Percentiles rank a stretch among this genome's conserved stretches.
Evolutionary conservation across 2,329 filamentous ascomycete species (phyloP).

Genomic region (Neofusicoccum sp.): DNA sequence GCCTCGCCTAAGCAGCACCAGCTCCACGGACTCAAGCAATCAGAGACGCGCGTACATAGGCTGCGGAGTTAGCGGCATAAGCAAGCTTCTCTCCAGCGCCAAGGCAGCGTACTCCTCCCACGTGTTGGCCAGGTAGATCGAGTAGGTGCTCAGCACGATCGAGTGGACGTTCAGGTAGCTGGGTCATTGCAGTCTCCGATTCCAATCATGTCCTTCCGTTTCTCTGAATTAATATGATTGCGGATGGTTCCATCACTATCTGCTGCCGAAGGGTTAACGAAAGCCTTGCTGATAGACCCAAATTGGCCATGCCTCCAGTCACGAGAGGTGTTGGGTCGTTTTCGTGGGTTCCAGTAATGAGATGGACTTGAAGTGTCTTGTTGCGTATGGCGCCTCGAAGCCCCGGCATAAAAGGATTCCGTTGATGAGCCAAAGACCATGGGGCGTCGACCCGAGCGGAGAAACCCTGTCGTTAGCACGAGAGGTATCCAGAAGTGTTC

Average conservation of each 20-base stretch:
- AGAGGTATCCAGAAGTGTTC: too few species aligned
- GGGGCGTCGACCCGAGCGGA: too few species aligned
- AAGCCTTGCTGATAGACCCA: too few species aligned
- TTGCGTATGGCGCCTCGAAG: too few species aligned
- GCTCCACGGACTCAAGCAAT: constrained; percentile 48
- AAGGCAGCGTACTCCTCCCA: constrained; percentile 53
- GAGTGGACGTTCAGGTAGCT: constrained; percentile 27
- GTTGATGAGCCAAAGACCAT: too few species aligned
- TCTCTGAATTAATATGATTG: constrained; percentile 29
- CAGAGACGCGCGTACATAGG: constrained; percentile 44
- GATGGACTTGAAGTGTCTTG: too few species aligned
- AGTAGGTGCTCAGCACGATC: constrained; percentile 36
- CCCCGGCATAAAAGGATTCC: too few species aligned
- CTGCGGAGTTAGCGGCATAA: constrained; percentile 47
- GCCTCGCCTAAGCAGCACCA: constrained; percentile 31
- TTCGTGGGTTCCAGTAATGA: too few species aligned
- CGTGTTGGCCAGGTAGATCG: constrained; percentile 51
- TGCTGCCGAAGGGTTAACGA: background rate
- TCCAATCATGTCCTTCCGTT: too few species aligned
- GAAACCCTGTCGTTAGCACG: too few species aligned
- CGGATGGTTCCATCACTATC: constrained; percentile 41
- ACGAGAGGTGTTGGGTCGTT: too few species aligned
- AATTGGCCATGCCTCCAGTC: too few species aligned
- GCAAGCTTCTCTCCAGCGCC: constrained; percentile 24
- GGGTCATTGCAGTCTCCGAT: constrained; percentile 37